Base-by-base conservation (phyloP, 495 filamentous ascomycete genomes). In the Jackrogersella multiformis region DNA sequence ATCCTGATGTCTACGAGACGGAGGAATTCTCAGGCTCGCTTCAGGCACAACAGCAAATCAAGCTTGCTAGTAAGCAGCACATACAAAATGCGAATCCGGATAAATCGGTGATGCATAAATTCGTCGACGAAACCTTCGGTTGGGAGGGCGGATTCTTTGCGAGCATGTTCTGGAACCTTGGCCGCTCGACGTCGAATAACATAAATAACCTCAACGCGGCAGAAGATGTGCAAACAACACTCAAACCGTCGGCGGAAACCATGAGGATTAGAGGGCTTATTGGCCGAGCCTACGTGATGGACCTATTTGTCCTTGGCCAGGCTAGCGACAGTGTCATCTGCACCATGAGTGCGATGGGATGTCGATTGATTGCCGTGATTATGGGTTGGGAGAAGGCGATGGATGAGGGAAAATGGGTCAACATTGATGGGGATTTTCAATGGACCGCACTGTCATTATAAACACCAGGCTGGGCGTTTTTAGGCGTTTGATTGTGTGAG, bases 71-170 rank as follows among this genome's bases (percentile, higher is more conserved):
- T 52, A 90, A 88, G 70, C 68, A 80, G 13, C 76, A 79, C 4
- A 78, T 73, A 68, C 80, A 75, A 67, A 59, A 66, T 44, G 68
- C 72, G 2, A 62, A 64, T 16, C 48, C 66, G 8, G 74, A 80
- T 30, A 59, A 73, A 16, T 66, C 75, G 5, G 75, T 79, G 23
- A 79, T 84, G 64, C 81, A 81, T 68, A 84, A 84, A 59, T 89
- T 86, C 74, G 79, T 88, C 35, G 88, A 90, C 51, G 87, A 90
- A 73, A 81, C 83, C 20, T 81, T 87, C 26, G 89, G 89, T 23
- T 92, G 89, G 89, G 89, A 91, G 69, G 89, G 89, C 30, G 89
- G 89, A 6, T 92, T 92, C 77, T 92, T 87, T 74, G 78, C 80
- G 20, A 80, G 82, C 62, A 85, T 91, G 76, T 92, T 92, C 73